Base-by-base conservation (phyloP, 1,284 basidiomycete genomes). In the Sparassis latifolia region DNA sequence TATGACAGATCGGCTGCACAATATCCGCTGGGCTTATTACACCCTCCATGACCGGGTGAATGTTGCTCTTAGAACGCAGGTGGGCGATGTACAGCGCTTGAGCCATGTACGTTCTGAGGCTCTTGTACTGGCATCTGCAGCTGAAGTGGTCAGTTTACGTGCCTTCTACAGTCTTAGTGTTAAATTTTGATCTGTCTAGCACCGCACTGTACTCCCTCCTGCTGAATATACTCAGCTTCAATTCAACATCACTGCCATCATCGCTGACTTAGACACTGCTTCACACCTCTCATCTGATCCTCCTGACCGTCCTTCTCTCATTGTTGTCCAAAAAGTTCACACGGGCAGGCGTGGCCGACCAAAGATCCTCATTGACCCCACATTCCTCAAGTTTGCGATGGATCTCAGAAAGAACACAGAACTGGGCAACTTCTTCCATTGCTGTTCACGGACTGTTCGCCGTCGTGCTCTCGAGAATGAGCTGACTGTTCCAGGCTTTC, bases 381-480 rank as follows among this genome's bases (percentile, higher is more conserved):
- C 56, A 4, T 60, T 68, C 39, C 62, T 71, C 2, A 43, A 50
- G 6, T 39, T 44, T 28, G 59, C 65, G 0, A 53, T 67, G 1
- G 47, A 58, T 12, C 47, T 63, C 2, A 61, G 62, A 12, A 63
- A 68, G 7, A 61, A 62, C 0, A 62, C 56, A 9, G 48, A 50
- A 9, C 41, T 71, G 29, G 62, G 53, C 1, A 32, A 47, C 0
- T 47, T 62, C 5, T 57, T 68, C 40, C 49, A 49, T 4, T 62
- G 59, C 38, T 27, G 35, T 33, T 40, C 64, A 1, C 56, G 65
- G 3, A 67, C 67, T 7, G 54, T 72, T 29, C 55, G 64, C 0
- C 58, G 62, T 2, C 55, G 66, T 4, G 65, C 64, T 4, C 51
- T 71, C 5, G 66, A 71, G 29, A 54, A 56, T 43, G 63, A 61